Evolutionary conservation across 495 filamentous ascomycete species (phyloP).

Genomic region (Aspergillus conjunctus): DNA sequence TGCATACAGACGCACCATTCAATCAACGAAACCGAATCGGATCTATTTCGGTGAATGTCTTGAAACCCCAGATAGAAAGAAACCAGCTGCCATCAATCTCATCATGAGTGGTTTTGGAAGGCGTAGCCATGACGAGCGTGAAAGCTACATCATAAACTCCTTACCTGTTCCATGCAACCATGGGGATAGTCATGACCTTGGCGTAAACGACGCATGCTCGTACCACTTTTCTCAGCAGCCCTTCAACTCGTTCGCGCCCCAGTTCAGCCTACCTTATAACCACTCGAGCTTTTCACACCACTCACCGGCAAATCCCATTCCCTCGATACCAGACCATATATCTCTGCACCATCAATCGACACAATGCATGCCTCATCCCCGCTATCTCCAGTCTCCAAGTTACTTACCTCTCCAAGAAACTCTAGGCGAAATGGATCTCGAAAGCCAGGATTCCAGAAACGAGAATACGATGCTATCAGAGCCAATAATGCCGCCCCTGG

Average conservation of each 20-base stretch:
- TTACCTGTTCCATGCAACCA: conserved; percentile 39
- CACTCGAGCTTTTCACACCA: conserved; percentile 40
- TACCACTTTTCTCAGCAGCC: conserved; percentile 43
- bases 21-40: not conserved
- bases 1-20: not conserved
- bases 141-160: conserved; percentile 43
- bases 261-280: conserved; percentile 40
- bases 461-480: conserved; percentile 48
- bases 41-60: not conserved
- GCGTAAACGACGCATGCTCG: conserved; percentile 32
- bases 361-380: conserved; percentile 40
- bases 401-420: conserved; percentile 42
- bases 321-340: conserved; percentile 36
- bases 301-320: conserved; percentile 37
- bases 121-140: conserved; percentile 39
- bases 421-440: conserved; percentile 42
- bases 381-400: conserved; percentile 40
- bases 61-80: not conserved
- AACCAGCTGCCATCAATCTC: not conserved
- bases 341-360: conserved; percentile 35
- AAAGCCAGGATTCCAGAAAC: conserved; percentile 49
- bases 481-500: conserved; percentile 44
- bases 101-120: conserved; percentile 45
- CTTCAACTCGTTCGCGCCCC: conserved; percentile 39
- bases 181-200: conserved; percentile 38